Evolutionary conservation across 202 grass and related monocot genomes (phyloP), one percentile per base, ranked within the genome.

Genomic region (Setaria italica): DNA sequence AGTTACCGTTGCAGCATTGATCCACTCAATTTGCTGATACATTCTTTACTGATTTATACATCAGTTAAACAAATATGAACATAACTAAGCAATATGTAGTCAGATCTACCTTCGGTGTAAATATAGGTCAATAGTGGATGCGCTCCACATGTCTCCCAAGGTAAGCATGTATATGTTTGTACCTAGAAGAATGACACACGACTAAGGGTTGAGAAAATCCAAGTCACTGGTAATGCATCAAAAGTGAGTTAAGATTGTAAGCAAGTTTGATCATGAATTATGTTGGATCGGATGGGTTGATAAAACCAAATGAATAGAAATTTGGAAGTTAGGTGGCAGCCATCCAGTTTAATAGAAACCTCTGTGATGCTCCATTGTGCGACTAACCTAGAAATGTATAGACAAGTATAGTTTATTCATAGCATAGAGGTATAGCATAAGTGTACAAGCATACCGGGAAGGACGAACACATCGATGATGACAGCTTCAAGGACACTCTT

Each of bases 121-220:
- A 90, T 95, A 98, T 68, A 98, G 47, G 73, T 98, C 93, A 21
- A 98, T 98, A 72, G 88, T 94, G 53, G 89, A 92, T 79, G 91
- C 87, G 76, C 96, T 98, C 96, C 96, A 95, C 70, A 90, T 75
- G 81, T 98, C 93, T 85, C 88, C 96, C 86, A 95, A 95, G 56
- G 81, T 95, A 86, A 98, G 90, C 88, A 98, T 91, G 86, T 91
- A 86, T 90, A 98, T 98, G 66, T 98, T 90, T 73, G 96, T 98
- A 88, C 96, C 96, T 98, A 89, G 78, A 88, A 81, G 70, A 94
- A 79, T 60, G 14, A 53, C 11, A 35, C 54, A 64, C 16, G 11
- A 56, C 6, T 79, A 34, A 90, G 37, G 41, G 80, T 70, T 2
- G 11, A 55, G 55, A 90, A 84, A 76, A 74, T 79, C 33, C 51